phyloP scores from a whole-genome alignment of 2,329 filamentous ascomycete genomes.

The Trichoderma semiorbis region DNA sequence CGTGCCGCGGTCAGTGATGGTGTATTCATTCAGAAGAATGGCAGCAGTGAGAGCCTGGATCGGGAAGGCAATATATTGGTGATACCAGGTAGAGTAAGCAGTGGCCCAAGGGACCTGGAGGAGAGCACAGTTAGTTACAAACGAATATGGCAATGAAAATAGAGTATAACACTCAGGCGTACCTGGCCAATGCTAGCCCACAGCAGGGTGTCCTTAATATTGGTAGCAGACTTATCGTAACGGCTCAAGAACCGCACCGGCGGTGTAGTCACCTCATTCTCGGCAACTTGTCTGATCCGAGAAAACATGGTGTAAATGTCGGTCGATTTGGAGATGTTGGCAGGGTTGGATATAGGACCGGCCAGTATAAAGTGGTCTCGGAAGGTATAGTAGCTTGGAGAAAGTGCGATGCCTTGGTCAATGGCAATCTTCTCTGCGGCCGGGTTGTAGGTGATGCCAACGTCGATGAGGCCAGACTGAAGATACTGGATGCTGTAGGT shows the following conservation, averaged over 20 bases:
- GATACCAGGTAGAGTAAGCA: conserved; percentile 45
- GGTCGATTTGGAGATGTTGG: conserved; percentile 29
- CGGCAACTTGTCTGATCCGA: conserved; percentile 33
- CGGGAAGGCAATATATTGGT: conserved; percentile 44
- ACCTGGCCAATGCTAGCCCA: conserved; percentile 45
- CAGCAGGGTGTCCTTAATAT: conserved; percentile 45
- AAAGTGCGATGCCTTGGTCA: conserved; percentile 34
- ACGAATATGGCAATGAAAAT: conserved; percentile 5
- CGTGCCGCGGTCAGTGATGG: conserved; percentile 45
- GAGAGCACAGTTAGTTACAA: neutral
- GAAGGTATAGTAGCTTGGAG: conserved; percentile 37
- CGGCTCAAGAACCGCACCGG: conserved; percentile 42
- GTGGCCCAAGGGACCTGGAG: conserved; percentile 40
- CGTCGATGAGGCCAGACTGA: conserved; percentile 36
- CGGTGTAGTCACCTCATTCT: conserved; percentile 29
- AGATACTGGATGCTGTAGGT: conserved; percentile 44
- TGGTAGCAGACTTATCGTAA: conserved; percentile 48
- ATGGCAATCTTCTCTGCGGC: conserved; percentile 43
- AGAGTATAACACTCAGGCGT: neutral
- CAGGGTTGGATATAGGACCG: conserved; percentile 36
- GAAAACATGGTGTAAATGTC: conserved; percentile 35
- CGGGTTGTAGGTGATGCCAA: conserved; percentile 45
- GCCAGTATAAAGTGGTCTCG: conserved; percentile 46
- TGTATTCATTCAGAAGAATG: conserved; percentile 42
- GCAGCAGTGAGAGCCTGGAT: conserved; percentile 43